Conservation (phyloP, 352 stramenopile genomes). For the Phytopythium aichiense region DNA sequence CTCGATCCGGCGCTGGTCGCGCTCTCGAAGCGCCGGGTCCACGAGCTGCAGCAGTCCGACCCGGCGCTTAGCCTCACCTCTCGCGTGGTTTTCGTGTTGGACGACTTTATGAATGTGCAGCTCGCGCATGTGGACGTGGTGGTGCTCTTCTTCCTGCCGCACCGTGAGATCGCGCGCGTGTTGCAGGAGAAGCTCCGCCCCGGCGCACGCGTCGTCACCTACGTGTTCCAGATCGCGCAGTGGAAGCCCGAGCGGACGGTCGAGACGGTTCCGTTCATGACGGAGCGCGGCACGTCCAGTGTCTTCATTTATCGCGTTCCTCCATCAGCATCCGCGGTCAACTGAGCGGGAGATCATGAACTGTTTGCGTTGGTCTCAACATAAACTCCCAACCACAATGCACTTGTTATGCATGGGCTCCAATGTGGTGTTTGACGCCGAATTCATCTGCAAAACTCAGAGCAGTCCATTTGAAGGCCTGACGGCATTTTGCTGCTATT, state of each 20-base stretch:
- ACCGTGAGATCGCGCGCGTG: constrained; percentile 31
- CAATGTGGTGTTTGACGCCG: neutral
- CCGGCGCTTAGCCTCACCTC: constrained; percentile 9
- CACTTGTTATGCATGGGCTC: too few relatives aligned
- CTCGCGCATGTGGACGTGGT: constrained; percentile 43
- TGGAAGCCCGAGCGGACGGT: constrained; percentile 38
- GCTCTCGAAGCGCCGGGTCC: constrained; percentile 25
- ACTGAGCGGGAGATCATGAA: neutral
- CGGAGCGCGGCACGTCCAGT: constrained; percentile 32
- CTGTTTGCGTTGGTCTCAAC: neutral
- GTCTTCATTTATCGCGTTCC: constrained; percentile 51
- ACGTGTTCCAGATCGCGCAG: constrained; percentile 62
- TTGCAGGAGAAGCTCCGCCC: constrained; percentile 31
- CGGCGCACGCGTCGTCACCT: constrained; percentile 52
- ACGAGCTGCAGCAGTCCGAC: constrained; percentile 5
- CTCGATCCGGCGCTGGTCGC: constrained; percentile 49
- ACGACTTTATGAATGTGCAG: constrained; percentile 51
- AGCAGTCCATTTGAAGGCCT: neutral
- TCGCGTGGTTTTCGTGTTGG: constrained; percentile 32
- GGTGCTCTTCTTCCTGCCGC: constrained; percentile 65
- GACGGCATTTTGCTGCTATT: neutral
- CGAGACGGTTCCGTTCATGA: constrained; percentile 61
- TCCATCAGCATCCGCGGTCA: neutral
- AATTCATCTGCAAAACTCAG: neutral
- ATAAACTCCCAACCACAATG: neutral